Percentiles rank a stretch among this genome's conserved stretches.
Evolutionary conservation across 1,284 basidiomycete species (phyloP).

Genomic region (Malassezia pachydermatis): DNA sequence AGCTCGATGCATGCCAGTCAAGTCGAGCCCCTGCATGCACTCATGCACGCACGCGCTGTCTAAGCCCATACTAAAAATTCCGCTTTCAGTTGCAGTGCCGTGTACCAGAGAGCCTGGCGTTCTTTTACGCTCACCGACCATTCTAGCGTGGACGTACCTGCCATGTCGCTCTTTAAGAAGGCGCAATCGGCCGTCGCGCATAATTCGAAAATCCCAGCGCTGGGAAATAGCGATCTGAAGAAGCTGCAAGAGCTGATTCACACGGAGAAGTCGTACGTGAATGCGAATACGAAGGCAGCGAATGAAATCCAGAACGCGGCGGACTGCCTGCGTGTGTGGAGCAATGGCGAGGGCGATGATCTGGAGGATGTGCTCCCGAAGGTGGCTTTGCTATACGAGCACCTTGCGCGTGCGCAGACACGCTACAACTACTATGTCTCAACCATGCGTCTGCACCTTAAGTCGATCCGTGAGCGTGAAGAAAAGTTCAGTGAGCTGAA

Average conservation of each 20-base stretch:
- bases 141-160: too few relatives aligned
- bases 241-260: conserved; percentile 76
- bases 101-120: too few relatives aligned
- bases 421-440: conserved; percentile 66
- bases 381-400: conserved; percentile 61
- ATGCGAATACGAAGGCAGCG: conserved; percentile 60
- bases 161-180: conserved; percentile 40
- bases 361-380: conserved; percentile 69
- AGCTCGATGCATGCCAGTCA: not conserved
- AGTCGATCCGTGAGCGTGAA: conserved; percentile 67
- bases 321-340: conserved; percentile 68
- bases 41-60: too few relatives aligned
- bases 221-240: conserved; percentile 69
- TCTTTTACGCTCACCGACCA: too few relatives aligned
- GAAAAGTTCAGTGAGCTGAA: conserved; percentile 71
- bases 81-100: not conserved
- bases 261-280: conserved; percentile 71
- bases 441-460: conserved; percentile 57
- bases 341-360: conserved; percentile 75
- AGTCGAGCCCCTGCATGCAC: too few relatives aligned
- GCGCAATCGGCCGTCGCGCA: conserved; percentile 58
- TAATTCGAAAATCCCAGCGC: conserved; percentile 62
- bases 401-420: conserved; percentile 61
- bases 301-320: conserved; percentile 62
- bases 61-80: not conserved